phyloP scores from a whole-genome alignment of 2,329 filamentous ascomycete species.

The Pseudocercospora pini-densiflorae region DNA sequence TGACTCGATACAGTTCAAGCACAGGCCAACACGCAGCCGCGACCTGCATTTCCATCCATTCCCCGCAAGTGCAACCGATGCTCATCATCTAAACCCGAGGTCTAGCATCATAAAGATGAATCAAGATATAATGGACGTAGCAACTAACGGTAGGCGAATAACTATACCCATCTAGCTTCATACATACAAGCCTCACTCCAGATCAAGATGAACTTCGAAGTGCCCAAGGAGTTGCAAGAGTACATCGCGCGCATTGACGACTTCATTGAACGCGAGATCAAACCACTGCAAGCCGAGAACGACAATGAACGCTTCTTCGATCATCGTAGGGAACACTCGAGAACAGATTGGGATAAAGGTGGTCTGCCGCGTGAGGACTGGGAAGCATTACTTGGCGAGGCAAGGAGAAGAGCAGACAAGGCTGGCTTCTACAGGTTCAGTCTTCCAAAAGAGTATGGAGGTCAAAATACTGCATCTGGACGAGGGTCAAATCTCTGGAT shows the following conservation, averaged over 20 bases:
- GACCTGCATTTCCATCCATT: slow-evolving; percentile 5
- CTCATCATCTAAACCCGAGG: slow-evolving; percentile 1
- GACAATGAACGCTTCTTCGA: slow-evolving; percentile 70
- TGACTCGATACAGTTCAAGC: slow-evolving; percentile 5
- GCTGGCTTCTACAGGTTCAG: slow-evolving; percentile 66
- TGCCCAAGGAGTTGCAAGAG: slow-evolving; percentile 55
- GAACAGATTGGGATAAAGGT: slow-evolving; percentile 64
- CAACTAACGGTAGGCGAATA: not conserved
- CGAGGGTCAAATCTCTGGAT: slow-evolving; percentile 64
- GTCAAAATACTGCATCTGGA: slow-evolving; percentile 50
- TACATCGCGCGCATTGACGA: slow-evolving; percentile 58
- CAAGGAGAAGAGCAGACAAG: slow-evolving; percentile 57
- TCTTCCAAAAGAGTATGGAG: slow-evolving; percentile 61
- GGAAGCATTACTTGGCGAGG: slow-evolving; percentile 59
- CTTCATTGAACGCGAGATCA: slow-evolving; percentile 62
- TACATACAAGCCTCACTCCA: not conserved
- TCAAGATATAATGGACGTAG: not conserved
- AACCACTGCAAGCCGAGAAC: slow-evolving; percentile 58
- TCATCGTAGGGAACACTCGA: slow-evolving; percentile 64
- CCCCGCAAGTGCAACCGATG: slow-evolving; percentile 2
- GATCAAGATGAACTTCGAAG: slow-evolving; percentile 58
- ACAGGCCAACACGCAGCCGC: not conserved
- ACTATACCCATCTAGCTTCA: not conserved
- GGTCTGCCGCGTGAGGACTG: slow-evolving; percentile 63
- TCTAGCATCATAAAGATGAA: not conserved